Base-by-base conservation (phyloP, 805 yeast genomes). In the Danielia reshetovae region DNA sequence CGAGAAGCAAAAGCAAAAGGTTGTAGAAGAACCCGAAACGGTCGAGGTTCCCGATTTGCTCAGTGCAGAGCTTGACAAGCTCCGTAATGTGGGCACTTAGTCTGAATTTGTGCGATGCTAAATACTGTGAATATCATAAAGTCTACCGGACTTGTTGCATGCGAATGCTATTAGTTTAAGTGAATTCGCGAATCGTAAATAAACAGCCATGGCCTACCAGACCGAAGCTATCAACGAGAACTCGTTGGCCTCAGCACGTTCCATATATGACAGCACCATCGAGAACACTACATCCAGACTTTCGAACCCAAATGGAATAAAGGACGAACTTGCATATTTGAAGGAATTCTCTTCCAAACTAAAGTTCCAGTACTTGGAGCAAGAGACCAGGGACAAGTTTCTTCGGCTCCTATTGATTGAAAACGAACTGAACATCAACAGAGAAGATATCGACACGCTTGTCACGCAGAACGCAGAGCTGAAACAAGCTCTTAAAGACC, bases 321-420 rank as follows among this genome's bases (percentile, higher is more conserved):
- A 36, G 7, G 66, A 68, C n/a, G 56, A 54, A 19, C 52, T 70
- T 7, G 37, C 49, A 12, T 46, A 52, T 27, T 65, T 65, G 36
- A 62, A 64, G 38, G 67, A 67, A 42, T 49, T 70, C 17, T 73
- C 74, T 39, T 69, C 73, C 12, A 70, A 79, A 38, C 60, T 81
- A 27, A 78, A 79, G 46, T 79, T 79, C 42, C 72, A 79, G 36
- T 83, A 78, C 49, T 53, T 81, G 27, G 90, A 83, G 52, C 84
- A 81, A 48, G 88, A 81, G 42, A 72, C 87, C 4, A 74, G 83
- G 42, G 85, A 81, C 43, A 72, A 75, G 53, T 82, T 83, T 54
- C 58, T 83, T 24, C 58, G 83, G 24, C 60, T 65, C 18, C 58
- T 82, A 7, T 59, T 76, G 9, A 30, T 42, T 13, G 37, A 35